A percentile compares a stretch with the other conserved stretches of the same genome.
These are phyloP conservation scores for Penicillium sp. DNA, from an alignment of 2,329 filamentous ascomycete genomes.

Conservation along the genomic window DNA sequence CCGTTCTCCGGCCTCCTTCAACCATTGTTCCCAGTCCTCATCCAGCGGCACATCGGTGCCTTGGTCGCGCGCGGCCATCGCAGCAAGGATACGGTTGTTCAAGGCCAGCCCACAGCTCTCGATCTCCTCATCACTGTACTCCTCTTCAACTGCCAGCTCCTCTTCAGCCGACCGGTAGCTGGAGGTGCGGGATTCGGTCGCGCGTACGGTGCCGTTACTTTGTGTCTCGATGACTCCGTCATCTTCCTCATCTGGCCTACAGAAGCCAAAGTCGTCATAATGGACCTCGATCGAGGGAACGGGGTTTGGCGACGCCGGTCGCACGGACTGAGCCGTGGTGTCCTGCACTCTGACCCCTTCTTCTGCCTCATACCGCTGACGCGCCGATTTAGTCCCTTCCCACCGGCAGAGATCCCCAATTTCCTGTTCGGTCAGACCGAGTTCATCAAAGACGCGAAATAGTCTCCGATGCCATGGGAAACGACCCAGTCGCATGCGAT, in stretches of 20 bases:
- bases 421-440: conserved; percentile 57
- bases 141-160: conserved; percentile 37
- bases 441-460: conserved; percentile 58
- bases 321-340: conserved; percentile 58
- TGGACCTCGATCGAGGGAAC: conserved; percentile 34
- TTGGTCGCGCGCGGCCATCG: conserved; percentile 51
- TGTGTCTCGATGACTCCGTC: conserved; percentile 23
- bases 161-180: conserved; percentile 26
- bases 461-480: conserved; percentile 60
- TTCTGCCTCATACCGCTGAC: conserved; percentile 49
- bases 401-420: conserved; percentile 61
- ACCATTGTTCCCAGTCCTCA: conserved; percentile 55
- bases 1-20: conserved; percentile 55
- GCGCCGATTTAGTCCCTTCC: conserved; percentile 49
- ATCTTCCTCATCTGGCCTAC: conserved; percentile 26
- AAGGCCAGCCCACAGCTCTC: conserved; percentile 51
- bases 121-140: conserved; percentile 46
- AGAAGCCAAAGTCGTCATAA: conserved; percentile 27
- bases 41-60: conserved; percentile 46
- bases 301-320: conserved; percentile 46
- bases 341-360: conserved; percentile 58
- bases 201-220: conserved; percentile 25
- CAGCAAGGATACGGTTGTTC: conserved; percentile 52
- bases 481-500: conserved; percentile 59
- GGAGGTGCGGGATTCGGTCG: conserved; percentile 19